Percentiles rank a stretch among this genome's conserved stretches.
These are phyloP conservation scores for Polytolypa hystricis DNA, from an alignment of 2,329 filamentous ascomycete species.

Conservation along the genomic window DNA sequence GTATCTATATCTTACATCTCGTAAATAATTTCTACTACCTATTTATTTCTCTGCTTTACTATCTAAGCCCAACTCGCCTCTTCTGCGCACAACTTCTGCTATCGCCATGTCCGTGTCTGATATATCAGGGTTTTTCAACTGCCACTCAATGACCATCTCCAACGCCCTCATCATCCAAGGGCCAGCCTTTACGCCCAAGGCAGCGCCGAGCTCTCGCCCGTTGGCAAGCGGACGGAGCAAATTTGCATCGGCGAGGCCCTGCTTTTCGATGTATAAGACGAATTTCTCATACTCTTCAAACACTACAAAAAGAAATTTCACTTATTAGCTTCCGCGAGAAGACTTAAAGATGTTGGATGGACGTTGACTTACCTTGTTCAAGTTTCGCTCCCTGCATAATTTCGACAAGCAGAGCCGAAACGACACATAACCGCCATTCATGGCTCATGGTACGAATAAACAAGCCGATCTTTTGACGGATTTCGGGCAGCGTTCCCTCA, in stretches of 20 bases:
- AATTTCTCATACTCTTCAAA: conserved; percentile 44
- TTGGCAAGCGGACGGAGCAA: conserved; percentile 57
- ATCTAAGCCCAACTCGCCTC: conserved; percentile 39
- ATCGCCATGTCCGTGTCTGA: conserved; percentile 50
- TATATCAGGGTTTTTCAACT: conserved; percentile 63
- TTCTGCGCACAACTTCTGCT: conserved; percentile 45
- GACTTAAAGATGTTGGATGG: background rate
- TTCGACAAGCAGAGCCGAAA: conserved; percentile 31
- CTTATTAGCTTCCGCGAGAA: background rate
- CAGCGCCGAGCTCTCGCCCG: conserved; percentile 60
- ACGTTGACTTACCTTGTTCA: conserved; percentile 20
- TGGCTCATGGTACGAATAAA: conserved; percentile 25
- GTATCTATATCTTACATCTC: no score
- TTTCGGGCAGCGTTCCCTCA: conserved; percentile 21
- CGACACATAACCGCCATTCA: conserved; percentile 30
- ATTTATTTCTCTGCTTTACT: conserved; percentile 3
- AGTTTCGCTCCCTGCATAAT: conserved; percentile 23
- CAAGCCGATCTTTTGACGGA: conserved; percentile 27
- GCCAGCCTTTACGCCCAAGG: conserved; percentile 54
- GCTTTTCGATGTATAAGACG: conserved; percentile 39
- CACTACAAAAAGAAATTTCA: conserved; percentile 22
- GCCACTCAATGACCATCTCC: conserved; percentile 75
- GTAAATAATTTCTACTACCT: background rate
- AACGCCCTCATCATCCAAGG: conserved; percentile 76
- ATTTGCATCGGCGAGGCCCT: conserved; percentile 41